Base-by-base conservation (phyloP, 441 rosid species). In the Arabidopsis lyrata region DNA sequence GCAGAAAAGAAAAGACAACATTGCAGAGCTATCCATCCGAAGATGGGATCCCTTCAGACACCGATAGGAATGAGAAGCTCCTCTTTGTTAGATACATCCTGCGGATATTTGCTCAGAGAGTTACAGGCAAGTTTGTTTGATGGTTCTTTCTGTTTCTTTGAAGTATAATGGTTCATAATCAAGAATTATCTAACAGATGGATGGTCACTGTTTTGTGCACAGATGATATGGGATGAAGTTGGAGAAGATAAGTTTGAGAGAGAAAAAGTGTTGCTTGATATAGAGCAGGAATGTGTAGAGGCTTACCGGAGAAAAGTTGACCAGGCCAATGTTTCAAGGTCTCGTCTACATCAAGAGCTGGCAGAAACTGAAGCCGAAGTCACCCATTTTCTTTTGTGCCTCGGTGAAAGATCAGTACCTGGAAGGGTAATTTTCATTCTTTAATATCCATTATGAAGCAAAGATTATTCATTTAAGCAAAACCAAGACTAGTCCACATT, bases 161-260 rank as follows among this genome's bases (percentile, higher is more conserved):
- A 27, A 16, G 48, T 22, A 62, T 31, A 42, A 20, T 55, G 36
- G 31, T 66, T 57, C 47, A 60, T 54, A 32, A 58, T 39, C 48
- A 38, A 36, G 22, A 50, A 24, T 36, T 3, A 61, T 61, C 11
- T 70, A 47, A 63, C 44, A 0, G 4, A 44, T 47, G 8, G 44
- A 55, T 60, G 32, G 22, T 68, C 9, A 27, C 12, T 68, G 16
- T n/a, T 52, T 31, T 44, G 15, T 54, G 44, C 15, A 80, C 86
- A 95, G 99, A 91, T 91, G 86, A 95, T 95, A 60, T 95, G 99
- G 99, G 93, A 93, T 82, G 99, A 95, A 80, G 98, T 95, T 52
- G 99, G 99, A 66, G 90, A 93, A 79, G 88, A 86, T 64, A 85
- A 90, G 78, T 83, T 81, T 62, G 90, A 86, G 63, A 83, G 98